Percentiles rank a stretch among this genome's conserved stretches.
These are phyloP conservation scores for Colletotrichum sp. DNA, from an alignment of 2,329 filamentous ascomycete genomes.

Conservation along the genomic window DNA sequence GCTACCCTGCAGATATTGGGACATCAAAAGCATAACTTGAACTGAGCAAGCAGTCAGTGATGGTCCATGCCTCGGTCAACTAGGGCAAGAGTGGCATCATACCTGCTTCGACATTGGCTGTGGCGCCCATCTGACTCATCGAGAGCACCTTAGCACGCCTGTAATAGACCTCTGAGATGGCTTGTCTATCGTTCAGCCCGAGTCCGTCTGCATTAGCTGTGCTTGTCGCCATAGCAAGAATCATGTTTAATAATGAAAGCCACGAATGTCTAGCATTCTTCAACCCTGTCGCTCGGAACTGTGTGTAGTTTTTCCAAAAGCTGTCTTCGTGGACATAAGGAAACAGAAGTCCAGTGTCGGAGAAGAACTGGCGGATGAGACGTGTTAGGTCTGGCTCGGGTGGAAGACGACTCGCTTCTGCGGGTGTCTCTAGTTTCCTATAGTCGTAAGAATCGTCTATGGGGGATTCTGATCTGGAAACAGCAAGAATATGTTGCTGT, in stretches of 20 bases:
- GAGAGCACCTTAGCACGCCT: constrained; percentile 48
- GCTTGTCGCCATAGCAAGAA: constrained; percentile 52
- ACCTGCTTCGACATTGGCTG: constrained; percentile 50
- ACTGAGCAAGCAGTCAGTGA: constrained; percentile 33
- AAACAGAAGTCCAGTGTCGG: constrained; percentile 32
- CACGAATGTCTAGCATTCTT: constrained; percentile 48
- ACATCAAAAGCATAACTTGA: constrained; percentile 52
- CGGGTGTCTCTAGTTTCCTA: background rate
- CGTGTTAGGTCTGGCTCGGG: constrained; percentile 19
- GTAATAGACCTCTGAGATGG: constrained; percentile 50
- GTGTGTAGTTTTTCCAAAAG: constrained; percentile 27
- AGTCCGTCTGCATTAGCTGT: constrained; percentile 32
- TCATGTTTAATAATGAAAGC: constrained; percentile 55
- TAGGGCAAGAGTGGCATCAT: background rate
- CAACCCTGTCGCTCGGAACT: constrained; percentile 24
- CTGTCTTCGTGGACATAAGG: constrained; percentile 31
- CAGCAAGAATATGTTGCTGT: background rate
- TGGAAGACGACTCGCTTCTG: constrained; percentile 19
- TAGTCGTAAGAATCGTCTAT: background rate
- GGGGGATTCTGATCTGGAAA: constrained; percentile 7
- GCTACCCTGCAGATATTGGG: constrained; percentile 59
- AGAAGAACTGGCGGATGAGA: constrained; percentile 29
- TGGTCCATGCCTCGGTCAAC: background rate
- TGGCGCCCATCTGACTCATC: constrained; percentile 41
- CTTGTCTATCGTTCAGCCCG: constrained; percentile 37